A percentile compares a stretch with the other conserved stretches of the same genome.
Conservation (phyloP, 257 asterid genomes). For the Fraxinus anomala region DNA sequence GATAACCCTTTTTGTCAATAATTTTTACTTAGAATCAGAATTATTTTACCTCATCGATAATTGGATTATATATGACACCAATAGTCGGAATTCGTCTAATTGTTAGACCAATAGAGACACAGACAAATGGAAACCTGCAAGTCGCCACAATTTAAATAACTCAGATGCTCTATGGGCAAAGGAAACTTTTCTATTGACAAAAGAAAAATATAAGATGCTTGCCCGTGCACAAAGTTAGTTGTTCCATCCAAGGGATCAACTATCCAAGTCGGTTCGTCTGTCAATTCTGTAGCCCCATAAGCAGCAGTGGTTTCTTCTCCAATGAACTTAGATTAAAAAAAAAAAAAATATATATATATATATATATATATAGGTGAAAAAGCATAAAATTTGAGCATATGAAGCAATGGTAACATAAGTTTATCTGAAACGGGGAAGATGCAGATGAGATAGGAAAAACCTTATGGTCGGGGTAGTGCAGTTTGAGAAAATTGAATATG, state of each 20-base stretch:
- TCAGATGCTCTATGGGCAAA: conserved; percentile 10
- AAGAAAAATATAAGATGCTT: conserved; percentile 30
- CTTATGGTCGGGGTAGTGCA: conserved; percentile 71
- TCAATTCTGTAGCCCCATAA: conserved; percentile 42
- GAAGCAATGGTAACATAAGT: conserved; percentile 1
- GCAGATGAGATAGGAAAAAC: conserved; percentile 36
- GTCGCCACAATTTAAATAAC: conserved; percentile 32
- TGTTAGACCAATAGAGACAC: conserved; percentile 78
- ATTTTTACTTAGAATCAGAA: not conserved
- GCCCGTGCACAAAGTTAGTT: conserved; percentile 96
- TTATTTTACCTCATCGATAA: conserved; percentile 73
- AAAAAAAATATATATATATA: not conserved
- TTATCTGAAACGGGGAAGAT: conserved; percentile 1
- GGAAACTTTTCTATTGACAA: not conserved
- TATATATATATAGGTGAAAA: not conserved
- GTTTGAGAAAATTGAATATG: conserved; percentile 64
- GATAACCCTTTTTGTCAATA: not conserved
- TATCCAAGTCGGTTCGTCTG: conserved; percentile 60
- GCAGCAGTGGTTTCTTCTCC: conserved; percentile 98
- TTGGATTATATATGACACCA: conserved; percentile 87
- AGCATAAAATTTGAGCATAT: not conserved
- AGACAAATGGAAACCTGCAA: conserved; percentile 54
- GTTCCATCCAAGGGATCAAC: conserved; percentile 60
- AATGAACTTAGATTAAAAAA: conserved; percentile 56
- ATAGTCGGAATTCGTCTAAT: conserved; percentile 65